These are phyloP conservation scores for Sporisorium iseilematis-ciliati DNA, from an alignment of 1,284 basidiomycete species.

Conservation along the genomic window DNA sequence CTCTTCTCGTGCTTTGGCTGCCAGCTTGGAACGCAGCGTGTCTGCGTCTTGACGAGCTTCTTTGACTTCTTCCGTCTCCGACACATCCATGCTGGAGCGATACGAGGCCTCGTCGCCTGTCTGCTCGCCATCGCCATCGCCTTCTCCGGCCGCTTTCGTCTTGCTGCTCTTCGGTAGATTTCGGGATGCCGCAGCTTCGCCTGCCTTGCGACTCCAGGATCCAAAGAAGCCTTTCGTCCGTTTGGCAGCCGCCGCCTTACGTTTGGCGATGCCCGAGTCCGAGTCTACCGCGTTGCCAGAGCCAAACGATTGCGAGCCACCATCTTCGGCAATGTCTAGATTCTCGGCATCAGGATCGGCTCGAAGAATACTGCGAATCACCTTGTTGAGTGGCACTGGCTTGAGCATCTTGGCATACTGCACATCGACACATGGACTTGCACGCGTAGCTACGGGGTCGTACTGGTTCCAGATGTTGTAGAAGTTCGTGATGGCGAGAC, in stretches of 20 bases:
- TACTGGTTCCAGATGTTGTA: constrained; percentile 74
- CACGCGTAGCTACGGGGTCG: constrained; percentile 72
- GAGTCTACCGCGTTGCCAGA: constrained; percentile 23
- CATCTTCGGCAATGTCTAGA: constrained; percentile 38
- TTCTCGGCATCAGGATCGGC: constrained; percentile 35
- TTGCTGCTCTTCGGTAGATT: constrained; percentile 10
- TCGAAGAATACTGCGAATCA: constrained; percentile 36
- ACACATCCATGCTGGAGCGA: constrained; percentile 31
- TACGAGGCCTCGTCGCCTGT: constrained; percentile 17
- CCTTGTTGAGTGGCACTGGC: constrained; percentile 47
- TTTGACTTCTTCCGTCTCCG: constrained; percentile 32
- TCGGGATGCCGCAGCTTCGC: constrained; percentile 21
- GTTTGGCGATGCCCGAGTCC: constrained; percentile 28
- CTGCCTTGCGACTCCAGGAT: constrained; percentile 37
- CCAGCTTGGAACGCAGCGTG: constrained; percentile 19
- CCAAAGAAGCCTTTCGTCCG: constrained; percentile 40
- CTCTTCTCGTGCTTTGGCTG: constrained; percentile 26
- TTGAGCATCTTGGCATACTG: constrained; percentile 56
- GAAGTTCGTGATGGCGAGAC: constrained; percentile 72
- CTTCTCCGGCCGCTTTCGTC: constrained; percentile 17
- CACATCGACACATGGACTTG: constrained; percentile 70
- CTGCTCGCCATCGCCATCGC: constrained; percentile 26
- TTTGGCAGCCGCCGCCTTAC: constrained; percentile 36
- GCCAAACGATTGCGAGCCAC: constrained; percentile 40
- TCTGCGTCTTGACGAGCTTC: constrained; percentile 22